A percentile compares a stretch with the other conserved stretches of the same genome.
These are phyloP conservation scores for Coniochaeta sp. DNA, from an alignment of 2,329 filamentous ascomycete species.

Conservation along the genomic window DNA sequence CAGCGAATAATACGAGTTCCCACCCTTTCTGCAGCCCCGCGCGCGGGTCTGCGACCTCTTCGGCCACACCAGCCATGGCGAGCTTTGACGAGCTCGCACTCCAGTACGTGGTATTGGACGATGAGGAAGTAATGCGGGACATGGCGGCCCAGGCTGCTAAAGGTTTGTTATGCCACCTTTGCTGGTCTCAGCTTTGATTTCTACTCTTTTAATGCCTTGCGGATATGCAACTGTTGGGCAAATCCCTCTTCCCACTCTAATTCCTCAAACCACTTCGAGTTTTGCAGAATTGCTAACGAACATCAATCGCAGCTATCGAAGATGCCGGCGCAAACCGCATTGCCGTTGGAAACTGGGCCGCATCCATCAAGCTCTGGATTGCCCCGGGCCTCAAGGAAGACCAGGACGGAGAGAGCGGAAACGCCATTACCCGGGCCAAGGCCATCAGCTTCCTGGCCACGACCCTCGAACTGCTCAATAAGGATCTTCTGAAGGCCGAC, in stretches of 20 bases:
- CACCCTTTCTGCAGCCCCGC: background rate
- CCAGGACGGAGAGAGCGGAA: constrained; percentile 34
- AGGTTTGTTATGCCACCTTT: constrained; percentile 23
- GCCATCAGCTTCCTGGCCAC: constrained; percentile 50
- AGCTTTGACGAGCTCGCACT: constrained; percentile 45
- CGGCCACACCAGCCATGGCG: constrained; percentile 34
- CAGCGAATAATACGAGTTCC: too few species aligned
- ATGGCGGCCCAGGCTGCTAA: constrained; percentile 39
- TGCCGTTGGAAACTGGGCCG: constrained; percentile 11
- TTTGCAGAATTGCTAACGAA: background rate
- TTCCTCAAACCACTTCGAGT: too few species aligned
- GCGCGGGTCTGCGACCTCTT: background rate
- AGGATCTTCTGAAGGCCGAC: constrained; percentile 38
- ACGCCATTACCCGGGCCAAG: constrained; percentile 47
- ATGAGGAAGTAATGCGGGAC: constrained; percentile 29
- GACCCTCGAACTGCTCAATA: constrained; percentile 42
- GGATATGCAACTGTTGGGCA: background rate
- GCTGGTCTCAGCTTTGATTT: too few species aligned
- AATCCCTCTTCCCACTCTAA: background rate
- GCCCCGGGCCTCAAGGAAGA: constrained; percentile 3
- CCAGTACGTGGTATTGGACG: constrained; percentile 46
- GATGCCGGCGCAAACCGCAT: background rate
- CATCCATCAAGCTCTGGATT: constrained; percentile 24
- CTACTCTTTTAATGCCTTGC: too few species aligned
- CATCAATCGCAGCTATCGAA: background rate